These are phyloP conservation scores for Paraphaeosphaeria minitans DNA, from an alignment of 2,329 filamentous ascomycete genomes.

Conservation along the genomic window DNA sequence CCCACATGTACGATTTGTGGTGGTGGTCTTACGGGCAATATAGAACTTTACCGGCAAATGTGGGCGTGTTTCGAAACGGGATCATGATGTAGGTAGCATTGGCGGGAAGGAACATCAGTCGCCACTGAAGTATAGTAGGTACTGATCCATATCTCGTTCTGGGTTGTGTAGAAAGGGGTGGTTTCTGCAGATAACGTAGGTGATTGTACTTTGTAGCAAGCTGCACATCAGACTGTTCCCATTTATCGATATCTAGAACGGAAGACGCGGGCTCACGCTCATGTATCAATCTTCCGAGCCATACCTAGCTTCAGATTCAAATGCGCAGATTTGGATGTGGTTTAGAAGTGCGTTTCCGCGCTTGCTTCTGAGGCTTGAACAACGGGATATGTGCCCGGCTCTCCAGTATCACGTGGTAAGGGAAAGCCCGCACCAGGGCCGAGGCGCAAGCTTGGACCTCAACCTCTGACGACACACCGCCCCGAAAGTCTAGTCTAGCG, in stretches of 20 bases:
- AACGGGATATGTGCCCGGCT: not conserved
- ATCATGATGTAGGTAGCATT: not conserved
- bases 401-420: not conserved
- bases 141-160: not conserved
- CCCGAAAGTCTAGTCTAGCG: not conserved
- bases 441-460: constrained; percentile 1
- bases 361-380: not conserved
- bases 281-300: not conserved
- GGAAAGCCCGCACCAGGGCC: no score
- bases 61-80: not conserved
- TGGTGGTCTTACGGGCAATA: not conserved
- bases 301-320: not conserved
- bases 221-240: not conserved
- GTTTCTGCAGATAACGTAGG: not conserved
- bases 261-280: not conserved
- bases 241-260: not conserved
- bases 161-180: not conserved
- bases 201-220: not conserved
- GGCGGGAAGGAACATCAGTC: not conserved
- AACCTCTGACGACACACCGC: constrained; percentile 2
- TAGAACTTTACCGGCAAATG: constrained; percentile 1
- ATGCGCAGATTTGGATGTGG: not conserved
- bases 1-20: constrained; percentile 1
- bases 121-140: not conserved
- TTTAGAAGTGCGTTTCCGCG: not conserved